Percentiles rank a stretch among this genome's conserved stretches.
phyloP scores from a whole-genome alignment of 2,329 filamentous ascomycete genomes.

The Neocucurbitaria cava region DNA sequence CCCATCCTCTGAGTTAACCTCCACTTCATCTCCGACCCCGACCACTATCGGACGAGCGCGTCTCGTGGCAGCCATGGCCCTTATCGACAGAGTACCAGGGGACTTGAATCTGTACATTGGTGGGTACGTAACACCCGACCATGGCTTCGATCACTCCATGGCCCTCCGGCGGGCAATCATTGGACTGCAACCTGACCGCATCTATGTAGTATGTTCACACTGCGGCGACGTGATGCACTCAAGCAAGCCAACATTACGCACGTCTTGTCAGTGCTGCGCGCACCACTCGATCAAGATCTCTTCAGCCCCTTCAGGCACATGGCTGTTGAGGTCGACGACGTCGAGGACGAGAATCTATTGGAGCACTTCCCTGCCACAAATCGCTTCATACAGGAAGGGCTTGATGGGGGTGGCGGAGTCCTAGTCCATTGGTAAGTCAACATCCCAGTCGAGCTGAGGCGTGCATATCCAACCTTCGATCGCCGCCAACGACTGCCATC shows the following conservation, averaged over 20 bases:
- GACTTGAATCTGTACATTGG: slow-evolving; percentile 78
- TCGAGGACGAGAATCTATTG: slow-evolving; percentile 86
- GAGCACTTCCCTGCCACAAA: slow-evolving; percentile 80
- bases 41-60: slow-evolving; percentile 14
- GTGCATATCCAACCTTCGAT: slow-evolving; percentile 41
- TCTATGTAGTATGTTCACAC: slow-evolving; percentile 72
- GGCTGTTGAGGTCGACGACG: slow-evolving; percentile 86
- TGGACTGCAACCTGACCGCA: slow-evolving; percentile 32
- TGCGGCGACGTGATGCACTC: slow-evolving; percentile 75
- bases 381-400: slow-evolving; percentile 80
- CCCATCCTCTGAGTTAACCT: slow-evolving; percentile 16
- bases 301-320: slow-evolving; percentile 74
- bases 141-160: slow-evolving; percentile 22
- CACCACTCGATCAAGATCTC: slow-evolving; percentile 63
- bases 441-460: slow-evolving; percentile 44
- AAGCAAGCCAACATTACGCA: slow-evolving; percentile 81
- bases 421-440: slow-evolving; percentile 73
- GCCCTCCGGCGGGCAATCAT: slow-evolving; percentile 12
- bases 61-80: slow-evolving; percentile 56
- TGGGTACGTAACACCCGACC: slow-evolving; percentile 65
- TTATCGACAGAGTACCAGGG: slow-evolving; percentile 71
- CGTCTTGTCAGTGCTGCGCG: slow-evolving; percentile 80
- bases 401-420: slow-evolving; percentile 68
- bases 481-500: slow-evolving; percentile 30
- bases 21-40: slow-evolving; percentile 26